phyloP scores from a whole-genome alignment of 306 rosid genomes.

The Cicer judaicum region DNA sequence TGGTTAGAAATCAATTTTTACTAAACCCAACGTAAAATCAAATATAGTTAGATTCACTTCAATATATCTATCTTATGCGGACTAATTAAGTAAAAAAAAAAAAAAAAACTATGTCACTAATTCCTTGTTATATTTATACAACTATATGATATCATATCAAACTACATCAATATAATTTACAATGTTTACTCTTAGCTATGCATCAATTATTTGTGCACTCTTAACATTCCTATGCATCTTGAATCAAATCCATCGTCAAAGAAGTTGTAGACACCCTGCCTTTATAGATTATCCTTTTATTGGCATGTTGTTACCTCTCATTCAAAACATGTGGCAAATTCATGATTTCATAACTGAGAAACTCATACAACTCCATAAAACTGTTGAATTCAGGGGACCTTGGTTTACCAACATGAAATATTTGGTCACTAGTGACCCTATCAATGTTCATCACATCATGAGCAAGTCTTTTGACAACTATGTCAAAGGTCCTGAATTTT shows the following conservation, averaged over 20 bases:
- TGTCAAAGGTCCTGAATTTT: slow-evolving; percentile 42
- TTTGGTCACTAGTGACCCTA: slow-evolving; percentile 46
- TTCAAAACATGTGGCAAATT: background rate
- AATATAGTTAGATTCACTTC: too few relatives aligned
- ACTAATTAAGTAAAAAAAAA: too few relatives aligned
- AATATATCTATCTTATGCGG: too few relatives aligned
- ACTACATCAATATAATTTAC: too few relatives aligned
- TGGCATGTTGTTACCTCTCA: slow-evolving; percentile 47
- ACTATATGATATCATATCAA: too few relatives aligned
- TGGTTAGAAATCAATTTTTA: too few relatives aligned
- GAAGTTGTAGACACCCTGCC: background rate
- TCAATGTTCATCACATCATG: slow-evolving; percentile 44
- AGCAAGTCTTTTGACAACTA: slow-evolving; percentile 45
- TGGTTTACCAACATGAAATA: slow-evolving; percentile 47
- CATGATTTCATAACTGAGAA: slow-evolving; percentile 17
- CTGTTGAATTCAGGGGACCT: slow-evolving; percentile 41
- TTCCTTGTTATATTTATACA: too few relatives aligned
- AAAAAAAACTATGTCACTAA: too few relatives aligned
- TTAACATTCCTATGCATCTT: background rate
- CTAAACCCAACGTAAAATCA: too few relatives aligned
- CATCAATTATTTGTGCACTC: background rate
- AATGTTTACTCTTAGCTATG: too few relatives aligned
- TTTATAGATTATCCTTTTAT: slow-evolving; percentile 42
- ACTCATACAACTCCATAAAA: slow-evolving; percentile 22
- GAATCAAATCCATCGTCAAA: background rate